These are phyloP conservation scores for Penicillium desertorum DNA, from an alignment of 495 filamentous ascomycete species.

Conservation along the genomic window DNA sequence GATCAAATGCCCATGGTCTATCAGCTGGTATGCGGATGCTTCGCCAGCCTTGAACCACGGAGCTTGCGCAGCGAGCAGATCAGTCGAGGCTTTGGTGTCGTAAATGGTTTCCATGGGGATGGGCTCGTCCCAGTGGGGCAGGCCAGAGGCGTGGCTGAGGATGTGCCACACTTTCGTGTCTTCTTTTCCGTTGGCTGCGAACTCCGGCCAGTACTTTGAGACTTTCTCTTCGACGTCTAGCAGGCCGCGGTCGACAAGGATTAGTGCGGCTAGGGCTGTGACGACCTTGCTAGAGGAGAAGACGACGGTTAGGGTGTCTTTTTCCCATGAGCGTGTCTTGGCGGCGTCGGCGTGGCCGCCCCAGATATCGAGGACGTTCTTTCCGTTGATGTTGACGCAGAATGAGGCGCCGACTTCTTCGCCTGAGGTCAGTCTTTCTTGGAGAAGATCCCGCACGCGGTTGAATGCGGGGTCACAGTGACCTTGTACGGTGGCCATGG, in stretches of 20 bases:
- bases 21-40: slow-evolving; percentile 39
- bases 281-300: slow-evolving; percentile 47
- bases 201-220: slow-evolving; percentile 49
- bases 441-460: slow-evolving; percentile 32
- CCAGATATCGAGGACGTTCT: slow-evolving; percentile 48
- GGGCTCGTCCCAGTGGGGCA: slow-evolving; percentile 37
- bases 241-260: slow-evolving; percentile 42
- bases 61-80: slow-evolving; percentile 36
- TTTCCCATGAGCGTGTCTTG: slow-evolving; percentile 34
- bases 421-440: slow-evolving; percentile 26
- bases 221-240: slow-evolving; percentile 40
- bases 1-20: slow-evolving; percentile 41
- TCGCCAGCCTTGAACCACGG: slow-evolving; percentile 49
- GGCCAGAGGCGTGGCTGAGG: slow-evolving; percentile 40
- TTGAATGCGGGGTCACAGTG: slow-evolving; percentile 37
- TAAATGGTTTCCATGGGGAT: slow-evolving; percentile 32
- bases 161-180: slow-evolving; percentile 42
- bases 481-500: neutral
- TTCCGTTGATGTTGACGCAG: slow-evolving; percentile 42
- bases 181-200: slow-evolving; percentile 43
- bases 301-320: slow-evolving; percentile 41
- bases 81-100: slow-evolving; percentile 28
- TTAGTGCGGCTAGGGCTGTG: slow-evolving; percentile 36
- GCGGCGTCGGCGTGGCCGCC: slow-evolving; percentile 38
- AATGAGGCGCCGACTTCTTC: slow-evolving; percentile 46